These are phyloP conservation scores for Cladosporium sp. DNA, from an alignment of 2,329 filamentous ascomycete genomes.

Conservation along the genomic window DNA sequence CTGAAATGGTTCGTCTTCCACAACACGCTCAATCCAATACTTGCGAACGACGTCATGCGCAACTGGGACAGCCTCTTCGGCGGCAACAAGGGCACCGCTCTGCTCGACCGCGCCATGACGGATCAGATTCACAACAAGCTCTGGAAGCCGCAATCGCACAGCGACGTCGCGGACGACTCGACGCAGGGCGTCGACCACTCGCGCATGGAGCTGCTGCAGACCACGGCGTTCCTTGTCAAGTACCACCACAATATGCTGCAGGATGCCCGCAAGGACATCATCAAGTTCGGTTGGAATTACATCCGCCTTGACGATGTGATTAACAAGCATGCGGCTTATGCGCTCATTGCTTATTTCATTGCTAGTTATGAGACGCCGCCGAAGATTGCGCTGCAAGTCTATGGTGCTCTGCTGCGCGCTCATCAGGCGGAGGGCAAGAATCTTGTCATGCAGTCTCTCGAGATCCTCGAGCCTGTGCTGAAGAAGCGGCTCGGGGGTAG, in stretches of 20 bases:
- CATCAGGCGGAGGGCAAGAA: conserved; percentile 92
- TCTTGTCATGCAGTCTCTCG: conserved; percentile 86
- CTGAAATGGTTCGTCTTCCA: conserved; percentile 90
- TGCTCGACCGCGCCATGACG: conserved; percentile 82
- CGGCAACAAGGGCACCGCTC: conserved; percentile 55
- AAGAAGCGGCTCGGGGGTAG: conserved; percentile 72
- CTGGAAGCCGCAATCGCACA: conserved; percentile 77
- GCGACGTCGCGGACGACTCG: conserved; percentile 72
- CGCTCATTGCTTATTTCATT: conserved; percentile 96
- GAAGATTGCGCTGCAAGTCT: conserved; percentile 94
- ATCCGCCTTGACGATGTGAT: conserved; percentile 98
- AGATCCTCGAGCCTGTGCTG: conserved; percentile 89
- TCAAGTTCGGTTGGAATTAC: conserved; percentile 98
- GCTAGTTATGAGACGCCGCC: conserved; percentile 91
- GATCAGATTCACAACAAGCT: conserved; percentile 87
- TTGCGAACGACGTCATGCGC: conserved; percentile 91
- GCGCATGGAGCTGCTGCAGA: conserved; percentile 88
- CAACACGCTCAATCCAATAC: conserved; percentile 88
- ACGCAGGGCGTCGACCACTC: conserved; percentile 90
- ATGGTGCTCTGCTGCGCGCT: conserved; percentile 81
- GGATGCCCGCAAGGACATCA: conserved; percentile 92
- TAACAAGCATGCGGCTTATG: conserved; percentile 97
- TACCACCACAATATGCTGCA: conserved; percentile 84
- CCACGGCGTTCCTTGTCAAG: conserved; percentile 91
- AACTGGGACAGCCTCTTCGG: conserved; percentile 56